Base-by-base conservation (phyloP, 2,329 filamentous ascomycete species). In the Tolypocladium paradoxum region DNA sequence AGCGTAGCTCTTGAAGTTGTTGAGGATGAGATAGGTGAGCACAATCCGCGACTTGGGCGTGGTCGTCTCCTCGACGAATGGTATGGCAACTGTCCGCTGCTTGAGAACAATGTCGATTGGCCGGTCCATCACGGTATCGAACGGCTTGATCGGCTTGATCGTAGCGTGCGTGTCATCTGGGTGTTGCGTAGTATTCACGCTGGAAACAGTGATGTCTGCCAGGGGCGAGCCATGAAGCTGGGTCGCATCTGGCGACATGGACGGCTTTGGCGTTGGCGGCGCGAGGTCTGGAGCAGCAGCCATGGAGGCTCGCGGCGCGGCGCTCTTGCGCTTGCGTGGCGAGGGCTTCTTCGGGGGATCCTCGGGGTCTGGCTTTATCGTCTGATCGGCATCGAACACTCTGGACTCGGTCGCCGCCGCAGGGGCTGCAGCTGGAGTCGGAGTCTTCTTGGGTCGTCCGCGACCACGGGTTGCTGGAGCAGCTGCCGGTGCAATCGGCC, bases 1-100 rank as follows among this genome's bases (percentile, higher is more conserved):
- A 18, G 93, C 93, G 68, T 99, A 99, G 73, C 92, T 97, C 75
- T 99, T 99, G 82, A 99, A 99, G 70, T 99, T 99, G 59, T 83
- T 95, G 61, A 99, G 78, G 55, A 95, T 84, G 49, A 99, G 76
- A 66, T 96, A 90, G 20, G 89, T 93, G 59, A 99, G 92, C 52
- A 97, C 92, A 58, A 93, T 91, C 51, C 93, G 87, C 51, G 90
- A 76, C 67, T 91, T 95, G 1, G 90, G 88, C 0, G 80, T 84
- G 1, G 79, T 83, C 1, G 80, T 81, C 29, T 89, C 83, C 66
- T 95, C 88, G 45, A 88, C 81, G n/a, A 83, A 72, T 0, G 81
- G 78, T 29, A 83, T 75, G 2, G 82, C 77, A 64, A 85, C 75
- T 35, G 85, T 87, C 55, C 91, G 84, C 48, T 90, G 89, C 70